Conservation (phyloP, 257 asterid genomes). For the Coffea canephora region DNA sequence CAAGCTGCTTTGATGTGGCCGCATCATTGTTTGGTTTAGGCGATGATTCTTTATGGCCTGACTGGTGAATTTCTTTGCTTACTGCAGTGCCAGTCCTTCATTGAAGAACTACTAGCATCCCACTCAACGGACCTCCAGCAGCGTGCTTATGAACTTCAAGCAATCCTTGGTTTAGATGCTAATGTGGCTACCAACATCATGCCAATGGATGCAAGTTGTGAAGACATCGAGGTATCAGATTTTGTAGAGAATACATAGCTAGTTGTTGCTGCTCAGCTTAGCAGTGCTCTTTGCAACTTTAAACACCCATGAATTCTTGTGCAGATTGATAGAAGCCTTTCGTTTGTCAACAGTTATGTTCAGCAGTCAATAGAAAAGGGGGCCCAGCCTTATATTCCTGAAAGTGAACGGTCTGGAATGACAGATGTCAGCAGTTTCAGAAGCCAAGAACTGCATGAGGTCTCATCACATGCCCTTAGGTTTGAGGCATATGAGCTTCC, state of each 20-base stretch:
- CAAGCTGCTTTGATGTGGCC: not conserved
- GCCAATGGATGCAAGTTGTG: slow-evolving; percentile 86
- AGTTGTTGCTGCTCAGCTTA: slow-evolving; percentile 4
- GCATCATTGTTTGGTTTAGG: not conserved
- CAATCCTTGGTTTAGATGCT: slow-evolving; percentile 69
- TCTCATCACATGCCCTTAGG: slow-evolving; percentile 66
- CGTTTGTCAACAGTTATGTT: slow-evolving; percentile 69
- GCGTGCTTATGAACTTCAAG: slow-evolving; percentile 97
- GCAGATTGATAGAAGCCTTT: slow-evolving; percentile 79
- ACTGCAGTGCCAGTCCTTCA: slow-evolving; percentile 83
- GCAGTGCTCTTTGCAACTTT: not conserved
- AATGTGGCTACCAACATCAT: slow-evolving; percentile 59
- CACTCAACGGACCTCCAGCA: slow-evolving; percentile 96
- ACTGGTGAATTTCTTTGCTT: slow-evolving; percentile 26
- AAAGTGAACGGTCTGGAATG: slow-evolving; percentile 64
- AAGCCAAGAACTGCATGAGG: slow-evolving; percentile 63
- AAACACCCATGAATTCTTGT: slow-evolving; percentile 11
- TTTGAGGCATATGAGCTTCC: slow-evolving; percentile 96
- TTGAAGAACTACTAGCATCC: slow-evolving; percentile 83
- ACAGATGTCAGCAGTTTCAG: slow-evolving; percentile 49
- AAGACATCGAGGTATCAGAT: slow-evolving; percentile 68
- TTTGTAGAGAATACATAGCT: not conserved
- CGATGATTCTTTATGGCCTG: not conserved
- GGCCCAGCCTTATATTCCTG: slow-evolving; percentile 82
- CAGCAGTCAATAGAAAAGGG: slow-evolving; percentile 81